Evolutionary conservation across 78 protist species (phyloP), one percentile per base, ranked within the genome.

Genomic region (Dictyostelium purpureum): DNA sequence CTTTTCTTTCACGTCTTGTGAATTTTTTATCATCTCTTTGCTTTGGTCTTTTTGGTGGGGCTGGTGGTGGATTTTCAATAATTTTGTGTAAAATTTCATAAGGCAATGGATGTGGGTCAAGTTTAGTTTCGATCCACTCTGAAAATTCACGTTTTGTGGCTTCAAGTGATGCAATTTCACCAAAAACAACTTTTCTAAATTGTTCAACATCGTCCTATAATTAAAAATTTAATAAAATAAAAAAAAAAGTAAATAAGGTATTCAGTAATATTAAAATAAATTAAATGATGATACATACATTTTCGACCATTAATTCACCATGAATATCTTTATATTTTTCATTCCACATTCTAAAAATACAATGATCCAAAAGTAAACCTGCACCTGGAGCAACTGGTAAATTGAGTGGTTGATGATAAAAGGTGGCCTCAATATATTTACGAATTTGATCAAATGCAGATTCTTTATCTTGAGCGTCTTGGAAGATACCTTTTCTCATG

Each of bases 341-440:
- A 18, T 59, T 56, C 92, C 92, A 85, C 16, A 33, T 18, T 31
- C 45, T 71, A 24, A 47, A 85, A n/a, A 73, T 63, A 85, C 92
- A 85, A 51, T 38, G 40, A 73, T 85, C 92, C 52, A 85, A 85
- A 9, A 85, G 38, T 7, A 85, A 38, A 73, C 92, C 92, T 4
- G 80, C 49, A 33, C 92, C 92, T 7, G 92, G 92, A n/a, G 92
- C 92, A 81, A 85, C 73, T 19, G 92, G 92, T 9, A 85, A 31
- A 61, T 69, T 66, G 31, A 85, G 59, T 52, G 57, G 80, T 31
- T 38, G n/a, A 42, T 85, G 82, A 5, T 26, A 35, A 59, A 85
- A 73, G 0, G 92, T 85, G 14, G 82, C 80, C 2, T 56, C 63
- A 9, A 85, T 57, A 19, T 54, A 45, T 26, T 63, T 28, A 45